Base-by-base conservation (phyloP, 257 asterid species). In the Rubia yunnanensis region DNA sequence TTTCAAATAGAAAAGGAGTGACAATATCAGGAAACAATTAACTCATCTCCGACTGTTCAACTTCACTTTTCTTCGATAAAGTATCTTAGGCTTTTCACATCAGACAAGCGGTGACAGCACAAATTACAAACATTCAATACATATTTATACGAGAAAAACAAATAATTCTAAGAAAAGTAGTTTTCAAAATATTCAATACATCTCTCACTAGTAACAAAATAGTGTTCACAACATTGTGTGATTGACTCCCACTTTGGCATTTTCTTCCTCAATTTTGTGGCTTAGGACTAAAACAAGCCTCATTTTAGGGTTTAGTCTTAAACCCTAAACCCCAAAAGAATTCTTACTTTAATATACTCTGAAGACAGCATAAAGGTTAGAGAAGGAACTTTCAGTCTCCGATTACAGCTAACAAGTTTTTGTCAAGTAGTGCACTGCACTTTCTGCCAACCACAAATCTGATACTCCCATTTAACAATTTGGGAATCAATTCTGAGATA, bases 401-500 rank as follows among this genome's bases (percentile, higher is more conserved):
- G n/a, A n/a, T n/a, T 15, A 44, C 52, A 44, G 52, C 52, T 44
- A 44, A 15, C 52, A 44, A 44, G 52, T 44, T 44, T 44, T 44
- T 44, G 52, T 44, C 57, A 50, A 50, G 1, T 50, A 50, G 57
- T 44, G 52, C 20, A 0, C 52, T 50, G 57, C 57, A 50, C 57
- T 50, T 50, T 50, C 57, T 50, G n/a, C 57, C 57, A 50, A 50
- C 57, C 27, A 50, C 27, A 50, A 50, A 50, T 50, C 57, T 50
- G 57, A n/a, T 50, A 22, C 28, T 1, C 57, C 10, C 20, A 3
- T 44, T 44, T 3, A 44, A 44, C 26, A 50, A 50, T 50, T 20
- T 22, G 17, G 8, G 57, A 50, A 50, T 22, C 57, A 50, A 18
- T n/a, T 20, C 57, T 18, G 27, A 50, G 57, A 50, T n/a, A 50